Evolutionary conservation across 2,329 filamentous ascomycete species (phyloP).

Genomic region (Fusarium agapanthi): DNA sequence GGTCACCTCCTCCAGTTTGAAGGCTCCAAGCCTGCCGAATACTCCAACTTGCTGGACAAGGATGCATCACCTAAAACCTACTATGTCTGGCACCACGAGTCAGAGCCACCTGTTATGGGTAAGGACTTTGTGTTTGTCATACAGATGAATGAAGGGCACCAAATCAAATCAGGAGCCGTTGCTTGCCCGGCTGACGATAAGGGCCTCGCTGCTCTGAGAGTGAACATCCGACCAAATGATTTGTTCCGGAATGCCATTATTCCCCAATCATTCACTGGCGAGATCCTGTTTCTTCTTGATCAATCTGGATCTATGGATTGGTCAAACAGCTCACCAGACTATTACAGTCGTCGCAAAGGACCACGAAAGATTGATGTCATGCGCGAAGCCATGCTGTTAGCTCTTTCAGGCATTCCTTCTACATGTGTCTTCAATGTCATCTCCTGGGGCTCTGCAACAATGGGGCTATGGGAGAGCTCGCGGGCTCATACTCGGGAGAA

Average conservation of each 20-base stretch:
- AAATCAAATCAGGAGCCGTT: background rate
- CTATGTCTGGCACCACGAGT: background rate
- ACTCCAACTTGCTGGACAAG: accelerated
- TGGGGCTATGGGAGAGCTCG: background rate
- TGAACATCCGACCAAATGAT: background rate
- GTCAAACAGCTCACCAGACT: accelerated
- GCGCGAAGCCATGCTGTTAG: background rate
- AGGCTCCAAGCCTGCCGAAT: accelerated
- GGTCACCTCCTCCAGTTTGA: accelerated
- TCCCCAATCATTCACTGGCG: background rate
- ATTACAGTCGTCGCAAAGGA: accelerated
- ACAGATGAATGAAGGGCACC: background rate
- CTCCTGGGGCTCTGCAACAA: background rate
- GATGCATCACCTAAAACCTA: accelerated
- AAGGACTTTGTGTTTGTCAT: background rate
- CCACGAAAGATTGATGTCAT: background rate
- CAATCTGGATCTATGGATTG: background rate
- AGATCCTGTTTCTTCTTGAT: background rate
- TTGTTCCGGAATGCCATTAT: background rate
- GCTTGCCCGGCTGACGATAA: background rate
- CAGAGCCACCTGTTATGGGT: accelerated
- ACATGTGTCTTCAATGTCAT: background rate
- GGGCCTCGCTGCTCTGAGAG: background rate
- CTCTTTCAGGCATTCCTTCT: accelerated
- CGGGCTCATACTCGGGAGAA: accelerated